These are phyloP conservation scores for Sclerotinia borealis DNA, from an alignment of 2,329 filamentous ascomycete species.

Conservation along the genomic window DNA sequence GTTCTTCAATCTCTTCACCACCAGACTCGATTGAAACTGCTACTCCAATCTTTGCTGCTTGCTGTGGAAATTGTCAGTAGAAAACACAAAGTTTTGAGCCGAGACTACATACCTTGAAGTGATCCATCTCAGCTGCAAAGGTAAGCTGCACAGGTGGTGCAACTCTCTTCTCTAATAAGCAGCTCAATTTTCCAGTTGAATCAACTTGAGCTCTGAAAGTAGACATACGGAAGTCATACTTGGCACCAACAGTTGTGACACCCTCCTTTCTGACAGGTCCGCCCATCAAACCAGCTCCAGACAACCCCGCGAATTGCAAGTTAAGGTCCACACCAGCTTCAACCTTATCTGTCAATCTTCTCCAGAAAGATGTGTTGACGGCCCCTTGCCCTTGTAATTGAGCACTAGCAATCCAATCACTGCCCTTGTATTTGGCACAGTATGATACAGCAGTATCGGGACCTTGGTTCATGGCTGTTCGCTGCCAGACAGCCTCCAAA, in stretches of 20 bases:
- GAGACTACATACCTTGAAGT: constrained; percentile 69
- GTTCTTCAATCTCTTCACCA: constrained; percentile 79
- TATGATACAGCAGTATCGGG: constrained; percentile 92
- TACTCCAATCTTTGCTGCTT: constrained; percentile 90
- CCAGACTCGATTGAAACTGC: constrained; percentile 87
- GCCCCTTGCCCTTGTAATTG: constrained; percentile 78
- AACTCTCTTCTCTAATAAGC: constrained; percentile 90
- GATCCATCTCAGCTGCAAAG: constrained; percentile 94
- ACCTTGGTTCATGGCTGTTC: constrained; percentile 71
- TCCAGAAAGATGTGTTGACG: constrained; percentile 90
- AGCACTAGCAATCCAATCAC: constrained; percentile 87
- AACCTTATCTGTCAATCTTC: constrained; percentile 84
- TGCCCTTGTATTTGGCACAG: constrained; percentile 81
- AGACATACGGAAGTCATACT: constrained; percentile 96
- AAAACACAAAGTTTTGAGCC: neutral
- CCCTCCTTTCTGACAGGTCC: constrained; percentile 76
- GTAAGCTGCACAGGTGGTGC: constrained; percentile 88
- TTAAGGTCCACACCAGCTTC: constrained; percentile 95
- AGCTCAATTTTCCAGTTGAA: constrained; percentile 88
- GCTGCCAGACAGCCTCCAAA: constrained; percentile 91
- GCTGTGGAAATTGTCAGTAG: constrained; percentile 49
- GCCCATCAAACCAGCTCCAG: constrained; percentile 65
- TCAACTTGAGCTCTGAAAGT: constrained; percentile 96
- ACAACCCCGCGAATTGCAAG: constrained; percentile 67
- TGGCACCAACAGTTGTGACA: constrained; percentile 83